These are phyloP conservation scores for Yamadazyma membranifaciens DNA, from an alignment of 1,139 yeast species.

Conservation along the genomic window DNA sequence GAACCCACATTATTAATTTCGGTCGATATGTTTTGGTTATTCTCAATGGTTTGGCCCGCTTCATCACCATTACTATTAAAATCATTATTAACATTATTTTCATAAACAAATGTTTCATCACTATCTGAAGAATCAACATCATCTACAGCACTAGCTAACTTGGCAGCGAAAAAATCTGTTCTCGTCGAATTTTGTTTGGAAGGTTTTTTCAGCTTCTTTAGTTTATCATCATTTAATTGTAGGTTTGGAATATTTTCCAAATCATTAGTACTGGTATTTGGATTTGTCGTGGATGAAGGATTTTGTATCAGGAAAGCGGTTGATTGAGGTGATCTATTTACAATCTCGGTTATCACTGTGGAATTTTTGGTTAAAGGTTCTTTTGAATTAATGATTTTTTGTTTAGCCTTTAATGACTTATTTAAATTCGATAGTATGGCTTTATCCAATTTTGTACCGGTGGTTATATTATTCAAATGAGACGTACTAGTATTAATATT, in stretches of 20 bases:
- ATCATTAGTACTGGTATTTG: constrained; percentile 1
- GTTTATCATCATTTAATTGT: constrained; percentile 10
- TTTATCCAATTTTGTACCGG: constrained; percentile 23
- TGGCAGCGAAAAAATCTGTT: constrained; percentile 93
- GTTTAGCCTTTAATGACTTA: constrained; percentile 42
- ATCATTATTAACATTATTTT: constrained; percentile 35
- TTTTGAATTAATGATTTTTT: constrained; percentile 35
- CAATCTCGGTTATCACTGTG: constrained; percentile 32
- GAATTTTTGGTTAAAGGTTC: constrained; percentile 39
- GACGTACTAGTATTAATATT: not conserved
- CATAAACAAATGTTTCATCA: constrained; percentile 93
- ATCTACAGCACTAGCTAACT: constrained; percentile 89
- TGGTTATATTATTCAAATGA: not conserved
- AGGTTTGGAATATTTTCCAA: constrained; percentile 15
- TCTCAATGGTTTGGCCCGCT: not conserved
- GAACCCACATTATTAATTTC: constrained; percentile 1
- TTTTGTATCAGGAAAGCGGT: constrained; percentile 16
- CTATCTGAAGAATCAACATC: constrained; percentile 84
- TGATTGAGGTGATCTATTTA: constrained; percentile 35
- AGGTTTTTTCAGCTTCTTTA: constrained; percentile 19
- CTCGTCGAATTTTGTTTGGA: constrained; percentile 48
- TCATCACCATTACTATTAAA: constrained; percentile 8
- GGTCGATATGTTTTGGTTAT: too few relatives aligned
- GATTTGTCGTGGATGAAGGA: constrained; percentile 15
- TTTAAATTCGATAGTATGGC: constrained; percentile 35